These are phyloP conservation scores for Trapa bicornis DNA, from an alignment of 345 rosid genomes.

Conservation along the genomic window DNA sequence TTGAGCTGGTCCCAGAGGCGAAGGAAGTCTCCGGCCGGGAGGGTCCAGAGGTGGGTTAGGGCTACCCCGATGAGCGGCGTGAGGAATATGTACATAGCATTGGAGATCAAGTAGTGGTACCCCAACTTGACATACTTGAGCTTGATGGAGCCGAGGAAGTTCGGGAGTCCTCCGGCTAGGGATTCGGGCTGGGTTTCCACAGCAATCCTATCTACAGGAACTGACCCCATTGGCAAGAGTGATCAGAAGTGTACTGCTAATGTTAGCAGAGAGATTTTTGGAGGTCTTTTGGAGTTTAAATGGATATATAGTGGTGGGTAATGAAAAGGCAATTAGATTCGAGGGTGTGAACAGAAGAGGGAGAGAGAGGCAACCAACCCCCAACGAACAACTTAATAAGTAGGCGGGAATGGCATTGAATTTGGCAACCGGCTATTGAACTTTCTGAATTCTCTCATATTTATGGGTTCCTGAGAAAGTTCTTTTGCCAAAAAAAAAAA, in stretches of 20 bases:
- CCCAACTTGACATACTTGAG: conserved; percentile 75
- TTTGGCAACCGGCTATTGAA: background rate
- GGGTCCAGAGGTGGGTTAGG: conserved; percentile 41
- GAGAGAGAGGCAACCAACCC: conserved; percentile 1
- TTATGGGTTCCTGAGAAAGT: background rate
- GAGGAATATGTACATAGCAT: conserved; percentile 44
- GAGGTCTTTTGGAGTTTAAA: background rate
- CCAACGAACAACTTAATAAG: conserved; percentile 9
- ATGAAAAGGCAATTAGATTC: background rate
- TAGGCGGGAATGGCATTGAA: background rate
- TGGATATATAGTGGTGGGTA: background rate
- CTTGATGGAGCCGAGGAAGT: conserved; percentile 47
- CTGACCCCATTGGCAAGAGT: background rate
- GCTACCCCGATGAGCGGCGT: conserved; percentile 27
- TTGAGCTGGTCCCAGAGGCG: conserved; percentile 41
- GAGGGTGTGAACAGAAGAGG: background rate
- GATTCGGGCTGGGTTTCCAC: conserved; percentile 10
- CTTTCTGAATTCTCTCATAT: background rate
- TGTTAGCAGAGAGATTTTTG: too few relatives aligned
- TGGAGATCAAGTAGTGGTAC: conserved; percentile 63
- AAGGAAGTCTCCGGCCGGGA: conserved; percentile 24
- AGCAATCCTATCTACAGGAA: background rate
- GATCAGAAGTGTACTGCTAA: too few relatives aligned
- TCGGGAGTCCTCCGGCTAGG: conserved; percentile 33
- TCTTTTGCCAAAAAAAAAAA: too few relatives aligned